Evolutionary conservation across 305 asterid species (phyloP).

Genomic region (Rubia tinctorum): DNA sequence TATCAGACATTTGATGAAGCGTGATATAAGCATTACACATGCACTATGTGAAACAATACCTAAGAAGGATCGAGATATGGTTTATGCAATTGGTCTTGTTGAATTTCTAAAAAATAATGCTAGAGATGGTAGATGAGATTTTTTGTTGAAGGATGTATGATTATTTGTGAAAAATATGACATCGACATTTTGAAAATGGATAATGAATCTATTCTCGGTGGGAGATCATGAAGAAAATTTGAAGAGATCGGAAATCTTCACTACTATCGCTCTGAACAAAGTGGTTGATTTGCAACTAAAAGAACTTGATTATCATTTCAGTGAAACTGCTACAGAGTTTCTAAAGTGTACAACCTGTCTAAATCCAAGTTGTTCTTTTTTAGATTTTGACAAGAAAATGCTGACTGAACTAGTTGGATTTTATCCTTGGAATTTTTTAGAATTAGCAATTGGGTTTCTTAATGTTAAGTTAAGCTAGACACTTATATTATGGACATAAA

Average conservation of each 20-base stretch:
- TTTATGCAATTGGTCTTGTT: slow-evolving; percentile 8
- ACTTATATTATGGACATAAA: neutral
- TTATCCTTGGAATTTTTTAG: neutral
- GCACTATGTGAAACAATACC: slow-evolving; percentile 7
- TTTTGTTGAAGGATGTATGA: neutral
- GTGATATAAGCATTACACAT: neutral
- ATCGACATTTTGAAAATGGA: slow-evolving; percentile 13
- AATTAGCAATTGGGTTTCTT: neutral
- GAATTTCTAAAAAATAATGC: neutral
- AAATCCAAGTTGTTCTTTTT: neutral
- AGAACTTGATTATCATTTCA: neutral
- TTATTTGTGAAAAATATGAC: neutral
- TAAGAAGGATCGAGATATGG: slow-evolving; percentile 18
- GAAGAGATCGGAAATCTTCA: neutral
- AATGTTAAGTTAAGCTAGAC: neutral
- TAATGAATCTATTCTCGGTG: neutral
- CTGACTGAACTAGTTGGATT: slow-evolving; percentile 3
- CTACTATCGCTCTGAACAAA: neutral
- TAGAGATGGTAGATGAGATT: slow-evolving; percentile 4
- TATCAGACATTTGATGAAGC: neutral
- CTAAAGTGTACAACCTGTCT: neutral
- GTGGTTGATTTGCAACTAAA: neutral
- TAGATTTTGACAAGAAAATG: slow-evolving; percentile 7
- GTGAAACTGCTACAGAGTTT: neutral
- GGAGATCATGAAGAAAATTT: neutral